Conservation (phyloP, 345 rosid genomes). For the Bruguiera sexangula region DNA sequence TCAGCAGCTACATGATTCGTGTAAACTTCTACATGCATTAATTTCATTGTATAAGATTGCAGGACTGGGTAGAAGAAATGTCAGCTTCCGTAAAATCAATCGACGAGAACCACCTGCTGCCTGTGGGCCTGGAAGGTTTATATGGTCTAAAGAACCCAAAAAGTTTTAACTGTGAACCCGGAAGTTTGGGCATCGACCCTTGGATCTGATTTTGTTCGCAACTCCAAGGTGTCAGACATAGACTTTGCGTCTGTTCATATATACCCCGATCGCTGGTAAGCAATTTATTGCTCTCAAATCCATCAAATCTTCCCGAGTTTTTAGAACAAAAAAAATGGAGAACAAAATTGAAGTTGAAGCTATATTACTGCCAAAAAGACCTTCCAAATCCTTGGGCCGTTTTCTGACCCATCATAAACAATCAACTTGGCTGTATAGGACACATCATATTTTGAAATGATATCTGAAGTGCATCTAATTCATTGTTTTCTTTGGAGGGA, state of each 20-base stretch:
- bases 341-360: not conserved
- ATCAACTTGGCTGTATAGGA: not conserved
- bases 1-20: not conserved
- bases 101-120: slow-evolving; percentile 78
- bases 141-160: slow-evolving; percentile 85
- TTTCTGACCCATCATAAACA: not conserved
- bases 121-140: slow-evolving; percentile 94
- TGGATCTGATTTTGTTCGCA: slow-evolving; percentile 85
- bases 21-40: not conserved
- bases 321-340: not conserved
- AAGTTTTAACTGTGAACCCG: slow-evolving; percentile 67
- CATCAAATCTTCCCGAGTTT: not conserved
- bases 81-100: slow-evolving; percentile 75
- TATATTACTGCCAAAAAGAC: not conserved
- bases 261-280: slow-evolving; percentile 95
- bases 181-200: slow-evolving; percentile 73
- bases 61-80: slow-evolving; percentile 93
- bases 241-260: slow-evolving; percentile 92
- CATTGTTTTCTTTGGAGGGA: slow-evolving; percentile 41
- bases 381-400: not conserved
- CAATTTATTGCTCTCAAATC: not conserved
- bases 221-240: slow-evolving; percentile 50
- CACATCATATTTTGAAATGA: not conserved
- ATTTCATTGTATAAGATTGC: slow-evolving; percentile 25
- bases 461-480: slow-evolving; percentile 1